Evolutionary conservation across 371 early-diverging fungal genomes (phyloP), one percentile per base, ranked within the genome.

Genomic region (Syncephalastrum contaminatum): DNA sequence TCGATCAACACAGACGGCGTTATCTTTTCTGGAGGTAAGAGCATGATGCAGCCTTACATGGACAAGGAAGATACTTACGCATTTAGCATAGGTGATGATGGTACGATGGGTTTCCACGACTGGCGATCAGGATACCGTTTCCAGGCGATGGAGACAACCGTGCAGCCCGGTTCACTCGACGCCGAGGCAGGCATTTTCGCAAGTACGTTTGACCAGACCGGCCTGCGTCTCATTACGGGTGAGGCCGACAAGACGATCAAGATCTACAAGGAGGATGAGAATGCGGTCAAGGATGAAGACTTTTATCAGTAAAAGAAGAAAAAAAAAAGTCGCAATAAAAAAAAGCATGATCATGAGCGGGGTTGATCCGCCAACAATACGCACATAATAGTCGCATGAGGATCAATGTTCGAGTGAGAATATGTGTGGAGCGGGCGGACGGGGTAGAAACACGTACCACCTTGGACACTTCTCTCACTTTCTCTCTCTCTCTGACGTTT

Each of bases 181-280:
- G 89, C 89, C 54, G 99, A 98, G 73, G 92, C 94, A 4, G 98
- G 97, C 47, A 87, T 98, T 43, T 97, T 98, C 55, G 86, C 90
- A 56, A 93, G 94, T 51, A 85, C 93, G 2, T 98, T 98, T 82
- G 98, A 98, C 70, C 86, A 84, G 53, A 92, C 98, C 4, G 97
- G 98, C 0, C 73, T 89, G 43, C 89, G 98, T 49, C 80, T 99
- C 41, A 92, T 98, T 54, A 99, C 99, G 0, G 95, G 97, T 59
- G 99, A 98, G 75, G 97, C 96, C 0, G 99, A 98, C 75, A 98
- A 98, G 78, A 92, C 96, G 1, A 95, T 98, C 75, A 98, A 99
- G 77, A 92, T 99, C 45, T 99, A 92, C 87, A 91, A 90, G 60
- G 94, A 95, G 58, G 85, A 87, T 60, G 81, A 81, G 27, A 67